Conservation (phyloP, 2,329 filamentous ascomycete genomes). For the Monosporascus cannonballus region DNA sequence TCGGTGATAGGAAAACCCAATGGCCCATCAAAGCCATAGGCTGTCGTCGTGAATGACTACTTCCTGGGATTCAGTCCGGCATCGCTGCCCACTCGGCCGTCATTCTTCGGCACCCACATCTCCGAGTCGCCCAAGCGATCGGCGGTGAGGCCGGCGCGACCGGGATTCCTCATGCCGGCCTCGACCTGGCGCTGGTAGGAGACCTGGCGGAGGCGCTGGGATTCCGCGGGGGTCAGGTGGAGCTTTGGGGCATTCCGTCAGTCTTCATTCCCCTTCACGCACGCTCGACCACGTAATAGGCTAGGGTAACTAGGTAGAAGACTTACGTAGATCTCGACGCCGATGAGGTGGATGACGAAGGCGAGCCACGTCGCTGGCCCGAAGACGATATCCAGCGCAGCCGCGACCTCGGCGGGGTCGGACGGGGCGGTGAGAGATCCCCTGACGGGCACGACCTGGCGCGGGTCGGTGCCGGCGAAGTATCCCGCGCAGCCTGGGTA, state of each 20-base stretch:
- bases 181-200: conserved; percentile 51
- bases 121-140: conserved; percentile 24
- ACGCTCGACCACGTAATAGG: neutral
- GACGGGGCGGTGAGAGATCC: conserved; percentile 26
- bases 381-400: conserved; percentile 41
- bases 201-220: conserved; percentile 46
- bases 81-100: too few species aligned
- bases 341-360: conserved; percentile 42
- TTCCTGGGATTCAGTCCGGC: too few species aligned
- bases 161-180: conserved; percentile 44
- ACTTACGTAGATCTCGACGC: conserved; percentile 42
- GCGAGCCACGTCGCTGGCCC: conserved; percentile 49
- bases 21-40: too few species aligned
- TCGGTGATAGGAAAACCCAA: too few species aligned
- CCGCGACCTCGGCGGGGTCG: conserved; percentile 27
- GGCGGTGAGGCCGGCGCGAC: conserved; percentile 37
- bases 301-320: neutral
- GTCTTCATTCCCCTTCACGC: neutral
- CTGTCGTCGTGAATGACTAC: too few species aligned
- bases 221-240: conserved; percentile 46
- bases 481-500: conserved; percentile 42
- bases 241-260: conserved; percentile 31
- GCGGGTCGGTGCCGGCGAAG: conserved; percentile 22
- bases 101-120: neutral
- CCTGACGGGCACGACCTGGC: conserved; percentile 23